Evolutionary conservation across 306 rosid genomes (phyloP).

Genomic region (Glycine latifolia): DNA sequence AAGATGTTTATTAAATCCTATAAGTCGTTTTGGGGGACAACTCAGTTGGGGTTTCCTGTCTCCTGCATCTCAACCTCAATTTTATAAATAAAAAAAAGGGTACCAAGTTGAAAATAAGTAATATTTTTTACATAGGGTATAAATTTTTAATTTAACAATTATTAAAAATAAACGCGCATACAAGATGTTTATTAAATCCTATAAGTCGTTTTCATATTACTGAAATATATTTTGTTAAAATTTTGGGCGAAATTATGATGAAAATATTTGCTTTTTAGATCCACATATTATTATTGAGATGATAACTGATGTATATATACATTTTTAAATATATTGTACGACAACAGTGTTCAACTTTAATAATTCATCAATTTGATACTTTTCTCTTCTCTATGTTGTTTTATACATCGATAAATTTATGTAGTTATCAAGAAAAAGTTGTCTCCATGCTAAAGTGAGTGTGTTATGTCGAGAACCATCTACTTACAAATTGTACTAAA

Average conservation of each 20-base stretch:
- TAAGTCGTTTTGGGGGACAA: too few relatives aligned
- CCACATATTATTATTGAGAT: not conserved
- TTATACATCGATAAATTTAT: not conserved
- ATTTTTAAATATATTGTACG: not conserved
- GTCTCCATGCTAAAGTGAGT: not conserved
- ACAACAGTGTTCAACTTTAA: constrained; percentile 8
- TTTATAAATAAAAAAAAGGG: too few relatives aligned
- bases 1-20: too few relatives aligned
- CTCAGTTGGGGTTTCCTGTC: too few relatives aligned
- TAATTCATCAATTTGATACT: not conserved
- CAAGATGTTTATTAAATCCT: not conserved
- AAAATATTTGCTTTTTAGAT: not conserved
- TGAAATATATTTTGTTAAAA: not conserved
- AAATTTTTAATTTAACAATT: not conserved
- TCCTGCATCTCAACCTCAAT: too few relatives aligned
- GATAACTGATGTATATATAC: not conserved
- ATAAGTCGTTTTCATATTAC: not conserved
- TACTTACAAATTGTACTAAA: not conserved
- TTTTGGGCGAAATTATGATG: not conserved
- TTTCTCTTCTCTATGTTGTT: constrained; percentile 1
- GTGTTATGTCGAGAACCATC: not conserved
- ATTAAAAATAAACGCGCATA: not conserved
- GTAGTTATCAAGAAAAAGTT: not conserved
- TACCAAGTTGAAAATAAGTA: not conserved
- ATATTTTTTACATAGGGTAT: not conserved